These are phyloP conservation scores for Axilococcus clingmanii DNA, from an alignment of 139 green algal species.

Conservation along the genomic window DNA sequence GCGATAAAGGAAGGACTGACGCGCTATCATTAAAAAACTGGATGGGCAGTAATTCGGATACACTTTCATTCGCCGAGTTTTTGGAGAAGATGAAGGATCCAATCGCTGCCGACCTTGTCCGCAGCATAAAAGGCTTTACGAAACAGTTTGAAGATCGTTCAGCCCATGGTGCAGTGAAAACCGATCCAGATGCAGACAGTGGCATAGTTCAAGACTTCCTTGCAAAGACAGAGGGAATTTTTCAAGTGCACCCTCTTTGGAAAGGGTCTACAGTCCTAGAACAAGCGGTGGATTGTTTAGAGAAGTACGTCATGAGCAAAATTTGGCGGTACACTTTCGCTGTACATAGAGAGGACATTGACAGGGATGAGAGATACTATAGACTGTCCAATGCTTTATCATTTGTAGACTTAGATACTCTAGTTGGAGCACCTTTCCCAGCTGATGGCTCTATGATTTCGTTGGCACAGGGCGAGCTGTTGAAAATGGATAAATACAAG, in stretches of 20 bases:
- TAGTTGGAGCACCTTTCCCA: conserved; percentile 42
- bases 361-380: conserved; percentile 62
- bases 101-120: conserved; percentile 70
- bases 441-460: conserved; percentile 27
- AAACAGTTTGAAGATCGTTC: conserved; percentile 29
- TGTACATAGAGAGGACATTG: conserved; percentile 43
- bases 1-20: too few relatives aligned
- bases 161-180: background rate
- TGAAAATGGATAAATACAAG: conserved; percentile 83
- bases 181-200: conserved; percentile 27
- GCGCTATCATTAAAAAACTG: too few relatives aligned
- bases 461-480: conserved; percentile 67
- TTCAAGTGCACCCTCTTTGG: conserved; percentile 78
- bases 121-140: conserved; percentile 69
- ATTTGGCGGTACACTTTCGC: conserved; percentile 76
- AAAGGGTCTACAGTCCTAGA: conserved; percentile 42
- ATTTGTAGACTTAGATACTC: conserved; percentile 68
- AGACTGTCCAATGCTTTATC: conserved; percentile 37
- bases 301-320: conserved; percentile 98
- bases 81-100: conserved; percentile 74
- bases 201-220: conserved; percentile 67
- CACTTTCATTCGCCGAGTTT: conserved; percentile 69
- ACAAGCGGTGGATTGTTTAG: conserved; percentile 73
- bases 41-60: too few relatives aligned
- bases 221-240: conserved; percentile 53